phyloP scores from a whole-genome alignment of 306 rosid species.

The Bauhinia variegata region DNA sequence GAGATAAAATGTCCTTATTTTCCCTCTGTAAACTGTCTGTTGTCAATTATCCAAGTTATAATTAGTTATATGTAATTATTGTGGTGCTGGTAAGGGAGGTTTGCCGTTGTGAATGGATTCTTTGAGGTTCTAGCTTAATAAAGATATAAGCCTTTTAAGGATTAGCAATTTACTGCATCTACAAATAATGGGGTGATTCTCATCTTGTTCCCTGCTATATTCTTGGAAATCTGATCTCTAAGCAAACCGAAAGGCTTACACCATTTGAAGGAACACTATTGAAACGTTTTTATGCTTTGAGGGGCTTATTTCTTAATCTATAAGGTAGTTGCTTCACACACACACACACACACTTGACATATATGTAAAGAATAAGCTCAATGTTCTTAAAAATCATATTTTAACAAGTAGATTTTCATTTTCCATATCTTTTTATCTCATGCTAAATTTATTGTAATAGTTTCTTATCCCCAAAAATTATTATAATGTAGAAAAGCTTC shows the following conservation, averaged over 20 bases:
- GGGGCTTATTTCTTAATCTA: conserved; percentile 25
- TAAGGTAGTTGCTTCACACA: background rate
- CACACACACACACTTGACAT: background rate
- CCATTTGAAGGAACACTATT: conserved; percentile 19
- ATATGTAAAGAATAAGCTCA: background rate
- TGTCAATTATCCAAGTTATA: background rate
- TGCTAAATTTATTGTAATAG: conserved; percentile 25
- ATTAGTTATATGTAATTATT: background rate
- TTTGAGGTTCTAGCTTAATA: background rate
- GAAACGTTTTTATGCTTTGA: conserved; percentile 6
- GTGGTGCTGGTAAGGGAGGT: background rate
- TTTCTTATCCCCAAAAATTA: background rate
- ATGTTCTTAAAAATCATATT: conserved; percentile 27
- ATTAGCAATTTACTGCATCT: background rate
- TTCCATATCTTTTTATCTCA: background rate
- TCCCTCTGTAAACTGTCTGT: background rate
- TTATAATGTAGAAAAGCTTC: background rate
- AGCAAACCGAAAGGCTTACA: conserved; percentile 7
- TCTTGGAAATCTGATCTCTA: background rate
- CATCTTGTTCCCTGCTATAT: background rate
- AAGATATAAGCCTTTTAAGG: no score
- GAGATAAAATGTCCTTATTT: background rate
- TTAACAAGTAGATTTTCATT: conserved; percentile 6
- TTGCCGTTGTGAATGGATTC: background rate
- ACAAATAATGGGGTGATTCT: conserved; percentile 2